Base-by-base conservation (phyloP, 257 asterid species). In the Phtheirospermum japonicum region DNA sequence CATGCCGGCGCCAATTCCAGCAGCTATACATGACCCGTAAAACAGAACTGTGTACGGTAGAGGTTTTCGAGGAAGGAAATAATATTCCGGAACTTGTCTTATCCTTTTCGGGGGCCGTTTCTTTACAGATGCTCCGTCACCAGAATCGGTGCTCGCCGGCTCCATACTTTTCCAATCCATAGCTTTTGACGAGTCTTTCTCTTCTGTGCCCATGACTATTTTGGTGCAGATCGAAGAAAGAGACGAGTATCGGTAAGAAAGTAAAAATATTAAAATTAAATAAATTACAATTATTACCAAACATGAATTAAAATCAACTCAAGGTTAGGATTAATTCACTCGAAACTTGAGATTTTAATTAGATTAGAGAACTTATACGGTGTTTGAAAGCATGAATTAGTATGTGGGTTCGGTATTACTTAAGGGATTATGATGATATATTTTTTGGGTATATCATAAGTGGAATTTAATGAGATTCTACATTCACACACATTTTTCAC, bases 1-100 rank as follows among this genome's bases (percentile, higher is more conserved):
- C 95, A 92, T 89, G 62, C 95, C 97, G 19, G 96, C 89, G 36
- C 95, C 95, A 71, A 89, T 52, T 43, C 99, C 99, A 66, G 80
- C 96, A 70, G 79, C 89, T 67, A 89, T 84, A 61, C 82, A 86
- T 5, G 88, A 72, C 23, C 96, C 91, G 26, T 80, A 84, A 45
- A 71, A 80, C 16, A 84, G 77, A 32, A 75, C 58, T 14, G 80
- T 71, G n/a, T 72, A 76, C 7, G 82, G 64, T 50, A 74, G 68
- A 17, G 99, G 80, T 59, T 67, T 78, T 66, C 87, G 84, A 31
- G 96, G 96, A 73, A 92, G 84, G 78, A 86, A 92, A 82, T 86
- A 91, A 57, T 37, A 70, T 5, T 92, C 95, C 1, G 99, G 97
- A 59, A 89, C 78, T 76, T 83, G 82, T 77, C 96, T 81, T 0